Evolutionary conservation across 257 asterid species (phyloP).

Genomic region (Solanum sparsipilum): DNA sequence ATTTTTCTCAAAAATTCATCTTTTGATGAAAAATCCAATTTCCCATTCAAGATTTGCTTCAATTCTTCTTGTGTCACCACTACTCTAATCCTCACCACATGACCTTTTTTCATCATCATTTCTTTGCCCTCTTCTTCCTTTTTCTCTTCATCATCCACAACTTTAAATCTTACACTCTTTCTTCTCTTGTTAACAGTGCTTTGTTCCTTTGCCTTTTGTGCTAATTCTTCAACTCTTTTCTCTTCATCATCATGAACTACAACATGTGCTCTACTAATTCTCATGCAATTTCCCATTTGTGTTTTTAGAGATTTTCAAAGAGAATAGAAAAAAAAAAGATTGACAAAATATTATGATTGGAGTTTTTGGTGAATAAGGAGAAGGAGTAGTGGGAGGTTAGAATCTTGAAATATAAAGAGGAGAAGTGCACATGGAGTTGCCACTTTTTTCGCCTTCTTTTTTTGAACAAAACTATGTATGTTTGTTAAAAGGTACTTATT

Average conservation of each 20-base stretch:
- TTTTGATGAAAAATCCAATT: neutral
- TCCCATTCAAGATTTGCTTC: slow-evolving; percentile 10
- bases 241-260: neutral
- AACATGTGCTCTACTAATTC: neutral
- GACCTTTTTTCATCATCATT: neutral
- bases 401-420: neutral
- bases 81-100: slow-evolving; percentile 14
- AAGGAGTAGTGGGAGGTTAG: neutral
- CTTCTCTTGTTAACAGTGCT: neutral
- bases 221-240: neutral
- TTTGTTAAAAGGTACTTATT: neutral
- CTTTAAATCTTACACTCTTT: slow-evolving; percentile 6
- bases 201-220: neutral
- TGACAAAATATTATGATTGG: neutral
- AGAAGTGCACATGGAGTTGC: neutral
- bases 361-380: neutral
- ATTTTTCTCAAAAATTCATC: slow-evolving; percentile 1
- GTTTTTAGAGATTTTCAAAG: neutral
- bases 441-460: slow-evolving; percentile 1
- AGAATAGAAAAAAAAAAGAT: neutral
- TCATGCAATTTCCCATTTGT: slow-evolving; percentile 17
- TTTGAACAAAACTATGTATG: neutral
- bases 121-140: neutral
- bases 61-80: slow-evolving; percentile 21
- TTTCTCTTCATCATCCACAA: neutral